These are phyloP conservation scores for Barnettozyma vustinii DNA, from an alignment of 805 yeast species.

Conservation along the genomic window DNA sequence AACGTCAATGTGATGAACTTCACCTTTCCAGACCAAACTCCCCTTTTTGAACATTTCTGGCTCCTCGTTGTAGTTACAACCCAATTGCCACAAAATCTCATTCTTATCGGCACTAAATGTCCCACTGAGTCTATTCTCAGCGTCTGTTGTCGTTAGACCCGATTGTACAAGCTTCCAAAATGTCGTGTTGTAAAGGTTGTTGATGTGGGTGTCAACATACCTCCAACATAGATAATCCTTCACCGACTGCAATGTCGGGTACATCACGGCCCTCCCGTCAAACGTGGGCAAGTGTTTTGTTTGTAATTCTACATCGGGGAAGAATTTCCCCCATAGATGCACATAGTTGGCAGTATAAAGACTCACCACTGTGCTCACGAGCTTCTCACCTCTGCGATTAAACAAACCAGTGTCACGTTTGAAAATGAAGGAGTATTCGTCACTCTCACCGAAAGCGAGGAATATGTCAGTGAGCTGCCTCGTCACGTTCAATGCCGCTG, in stretches of 20 bases:
- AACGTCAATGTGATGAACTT: slow-evolving; percentile 35
- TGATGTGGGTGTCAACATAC: slow-evolving; percentile 94
- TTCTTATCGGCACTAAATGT: slow-evolving; percentile 82
- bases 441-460: slow-evolving; percentile 91
- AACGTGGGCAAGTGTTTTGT: slow-evolving; percentile 69
- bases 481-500: slow-evolving; percentile 65
- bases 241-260: slow-evolving; percentile 58
- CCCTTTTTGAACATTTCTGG: slow-evolving; percentile 88
- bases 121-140: slow-evolving; percentile 72
- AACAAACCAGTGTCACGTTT: slow-evolving; percentile 59
- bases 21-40: slow-evolving; percentile 47
- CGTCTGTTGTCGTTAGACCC: slow-evolving; percentile 67
- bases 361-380: slow-evolving; percentile 77
- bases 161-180: slow-evolving; percentile 87
- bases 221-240: slow-evolving; percentile 92
- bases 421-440: slow-evolving; percentile 84
- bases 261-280: slow-evolving; percentile 85
- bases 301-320: slow-evolving; percentile 41
- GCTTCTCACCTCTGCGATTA: slow-evolving; percentile 76
- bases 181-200: slow-evolving; percentile 86
- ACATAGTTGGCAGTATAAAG: slow-evolving; percentile 75
- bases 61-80: slow-evolving; percentile 87
- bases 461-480: slow-evolving; percentile 63
- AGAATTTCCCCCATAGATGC: slow-evolving; percentile 56
- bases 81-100: slow-evolving; percentile 76